Evolutionary conservation across 2,329 filamentous ascomycete species (phyloP).

Genomic region (Myriosclerotinia scirpicola): DNA sequence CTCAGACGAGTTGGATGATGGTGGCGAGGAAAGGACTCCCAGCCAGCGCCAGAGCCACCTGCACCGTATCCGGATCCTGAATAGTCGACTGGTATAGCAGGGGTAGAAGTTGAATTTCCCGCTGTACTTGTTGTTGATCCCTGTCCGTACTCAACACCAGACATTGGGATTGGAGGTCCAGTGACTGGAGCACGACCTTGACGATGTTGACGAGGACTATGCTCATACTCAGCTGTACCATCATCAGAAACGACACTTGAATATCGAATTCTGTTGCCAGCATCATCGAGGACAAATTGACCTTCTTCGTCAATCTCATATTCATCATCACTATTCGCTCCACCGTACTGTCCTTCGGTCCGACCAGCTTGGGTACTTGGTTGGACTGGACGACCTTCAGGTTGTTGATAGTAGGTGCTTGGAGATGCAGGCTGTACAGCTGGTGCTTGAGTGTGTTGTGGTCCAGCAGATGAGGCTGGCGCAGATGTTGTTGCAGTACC

Average conservation of each 20-base stretch:
- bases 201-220: conserved; percentile 35
- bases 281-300: conserved; percentile 59
- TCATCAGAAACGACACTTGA: conserved; percentile 51
- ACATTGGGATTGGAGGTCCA: conserved; percentile 29
- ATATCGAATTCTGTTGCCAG: conserved; percentile 58
- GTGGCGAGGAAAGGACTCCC: conserved; percentile 76
- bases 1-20: conserved; percentile 87
- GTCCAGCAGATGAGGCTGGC: conserved; percentile 32
- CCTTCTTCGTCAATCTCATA: conserved; percentile 64
- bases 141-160: conserved; percentile 36
- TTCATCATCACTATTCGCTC: conserved; percentile 67
- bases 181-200: conserved; percentile 32
- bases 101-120: conserved; percentile 24
- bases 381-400: conserved; percentile 39
- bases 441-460: conserved; percentile 47
- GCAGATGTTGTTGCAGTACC: conserved; percentile 28
- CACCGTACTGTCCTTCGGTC: conserved; percentile 42
- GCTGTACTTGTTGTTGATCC: conserved; percentile 29
- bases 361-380: conserved; percentile 24
- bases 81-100: conserved; percentile 56
- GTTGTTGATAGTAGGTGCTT: conserved; percentile 48
- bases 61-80: conserved; percentile 62
- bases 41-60: conserved; percentile 60
- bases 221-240: conserved; percentile 59
- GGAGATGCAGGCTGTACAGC: conserved; percentile 45